These are phyloP conservation scores for Epicoccum nigrum DNA, from an alignment of 2,329 filamentous ascomycete genomes.

Conservation along the genomic window DNA sequence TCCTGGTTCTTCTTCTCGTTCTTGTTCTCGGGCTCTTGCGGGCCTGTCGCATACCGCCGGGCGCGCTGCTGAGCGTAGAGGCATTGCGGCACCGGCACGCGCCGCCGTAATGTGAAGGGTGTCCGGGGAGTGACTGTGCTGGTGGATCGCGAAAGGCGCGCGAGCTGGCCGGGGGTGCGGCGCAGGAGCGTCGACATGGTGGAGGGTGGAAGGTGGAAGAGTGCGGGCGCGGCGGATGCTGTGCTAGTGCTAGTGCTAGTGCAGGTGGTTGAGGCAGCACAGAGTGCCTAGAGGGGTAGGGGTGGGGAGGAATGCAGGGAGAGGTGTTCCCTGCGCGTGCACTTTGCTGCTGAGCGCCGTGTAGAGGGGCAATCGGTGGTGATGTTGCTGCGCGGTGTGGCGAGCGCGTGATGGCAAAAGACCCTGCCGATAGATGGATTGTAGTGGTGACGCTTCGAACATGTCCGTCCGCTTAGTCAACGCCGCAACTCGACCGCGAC, in stretches of 20 bases:
- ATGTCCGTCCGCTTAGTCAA: constrained; percentile 2
- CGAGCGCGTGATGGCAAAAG: constrained; percentile 17
- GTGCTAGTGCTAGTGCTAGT: no score
- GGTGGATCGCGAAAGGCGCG: constrained; percentile 65
- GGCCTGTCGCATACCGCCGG: constrained; percentile 51
- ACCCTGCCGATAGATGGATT: constrained; percentile 8
- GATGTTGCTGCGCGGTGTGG: constrained; percentile 9
- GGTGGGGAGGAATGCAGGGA: not conserved
- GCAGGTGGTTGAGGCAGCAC: constrained; percentile 16
- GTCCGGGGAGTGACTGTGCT: constrained; percentile 60
- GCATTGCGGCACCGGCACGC: constrained; percentile 50
- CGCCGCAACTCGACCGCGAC: not conserved
- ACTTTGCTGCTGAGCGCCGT: constrained; percentile 4
- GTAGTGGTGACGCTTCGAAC: constrained; percentile 14
- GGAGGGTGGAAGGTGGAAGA: no score
- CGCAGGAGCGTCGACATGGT: constrained; percentile 70
- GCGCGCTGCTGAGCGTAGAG: constrained; percentile 52
- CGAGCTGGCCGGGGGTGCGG: constrained; percentile 66
- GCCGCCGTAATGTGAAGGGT: constrained; percentile 45
- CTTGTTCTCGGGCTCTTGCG: constrained; percentile 43
- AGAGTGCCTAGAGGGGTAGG: not conserved
- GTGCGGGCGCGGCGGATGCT: constrained; percentile 39
- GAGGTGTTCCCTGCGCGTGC: constrained; percentile 2
- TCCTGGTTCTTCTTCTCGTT: constrained; percentile 40
- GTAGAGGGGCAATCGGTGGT: not conserved